These are phyloP conservation scores for Ajuga chamaepitys DNA, from an alignment of 257 asterid genomes.

Conservation along the genomic window DNA sequence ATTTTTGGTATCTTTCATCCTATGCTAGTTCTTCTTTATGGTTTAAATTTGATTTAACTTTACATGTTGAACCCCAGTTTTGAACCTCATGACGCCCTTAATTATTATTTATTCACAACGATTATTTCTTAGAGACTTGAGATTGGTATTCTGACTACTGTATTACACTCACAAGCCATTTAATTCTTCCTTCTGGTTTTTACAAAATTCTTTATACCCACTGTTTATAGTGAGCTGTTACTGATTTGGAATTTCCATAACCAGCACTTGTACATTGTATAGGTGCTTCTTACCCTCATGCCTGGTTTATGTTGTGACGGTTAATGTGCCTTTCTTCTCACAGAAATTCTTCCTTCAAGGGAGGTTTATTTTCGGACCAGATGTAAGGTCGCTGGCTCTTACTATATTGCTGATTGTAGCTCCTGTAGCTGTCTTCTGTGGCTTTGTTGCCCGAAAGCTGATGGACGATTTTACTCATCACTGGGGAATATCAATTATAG, in stretches of 20 bases:
- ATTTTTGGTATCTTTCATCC: not conserved
- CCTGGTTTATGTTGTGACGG: too few species aligned
- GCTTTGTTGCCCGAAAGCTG: slow-evolving; percentile 77
- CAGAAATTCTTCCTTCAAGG: slow-evolving; percentile 82
- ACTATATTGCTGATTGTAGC: slow-evolving; percentile 76
- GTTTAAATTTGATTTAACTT: not conserved
- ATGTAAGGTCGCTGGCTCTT: slow-evolving; percentile 75
- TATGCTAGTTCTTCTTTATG: not conserved
- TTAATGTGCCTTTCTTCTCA: not conserved
- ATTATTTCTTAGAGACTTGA: not conserved
- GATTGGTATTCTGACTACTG: not conserved
- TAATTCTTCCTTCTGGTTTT: too few species aligned
- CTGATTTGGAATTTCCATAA: too few species aligned
- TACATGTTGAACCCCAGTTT: not conserved
- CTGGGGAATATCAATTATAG: slow-evolving; percentile 66
- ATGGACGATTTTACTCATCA: slow-evolving; percentile 54
- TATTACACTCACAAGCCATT: too few species aligned
- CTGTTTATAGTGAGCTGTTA: too few species aligned
- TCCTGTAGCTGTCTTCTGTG: slow-evolving; percentile 75
- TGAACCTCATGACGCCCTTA: not conserved
- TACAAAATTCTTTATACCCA: too few species aligned
- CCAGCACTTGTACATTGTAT: too few species aligned
- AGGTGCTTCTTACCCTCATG: too few species aligned
- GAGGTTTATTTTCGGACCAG: slow-evolving; percentile 92
- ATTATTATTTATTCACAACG: not conserved